Percentiles rank a stretch among this genome's conserved stretches.
Evolutionary conservation across 805 yeast genomes (phyloP).

Genomic region (Kazachstania psychrophila): DNA sequence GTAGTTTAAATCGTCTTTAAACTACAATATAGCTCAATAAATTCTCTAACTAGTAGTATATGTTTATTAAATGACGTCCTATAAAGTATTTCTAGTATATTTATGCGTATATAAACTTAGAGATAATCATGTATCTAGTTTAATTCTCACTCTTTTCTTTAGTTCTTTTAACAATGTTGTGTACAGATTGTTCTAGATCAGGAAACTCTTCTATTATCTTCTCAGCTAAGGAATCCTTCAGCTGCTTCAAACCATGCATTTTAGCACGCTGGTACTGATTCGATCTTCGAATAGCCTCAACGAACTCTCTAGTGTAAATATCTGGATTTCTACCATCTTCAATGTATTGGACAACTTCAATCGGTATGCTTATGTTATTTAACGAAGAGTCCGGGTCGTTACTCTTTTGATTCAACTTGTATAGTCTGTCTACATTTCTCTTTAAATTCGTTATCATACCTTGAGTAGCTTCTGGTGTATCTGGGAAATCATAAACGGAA

Average conservation of each 20-base stretch:
- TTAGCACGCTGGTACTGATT: conserved; percentile 86
- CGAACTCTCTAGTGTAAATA: conserved; percentile 91
- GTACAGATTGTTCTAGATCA: conserved; percentile 50
- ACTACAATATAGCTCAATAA: too few relatives aligned
- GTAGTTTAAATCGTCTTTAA: too few relatives aligned
- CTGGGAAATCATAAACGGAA: conserved; percentile 87
- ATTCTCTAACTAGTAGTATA: too few relatives aligned
- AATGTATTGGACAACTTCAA: conserved; percentile 82
- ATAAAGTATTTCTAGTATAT: too few relatives aligned
- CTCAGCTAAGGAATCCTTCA: conserved; percentile 57
- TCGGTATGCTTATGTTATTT: conserved; percentile 47
- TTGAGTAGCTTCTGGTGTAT: conserved; percentile 68
- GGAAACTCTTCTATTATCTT: conserved; percentile 75
- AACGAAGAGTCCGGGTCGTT: conserved; percentile 29
- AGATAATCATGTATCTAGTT: too few relatives aligned
- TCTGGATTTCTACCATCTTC: conserved; percentile 97
- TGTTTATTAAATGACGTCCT: too few relatives aligned
- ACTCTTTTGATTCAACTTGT: conserved; percentile 25
- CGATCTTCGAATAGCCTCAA: conserved; percentile 83
- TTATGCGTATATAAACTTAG: too few relatives aligned
- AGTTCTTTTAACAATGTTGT: conserved; percentile 42
- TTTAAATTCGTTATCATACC: conserved; percentile 36
- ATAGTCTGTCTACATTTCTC: conserved; percentile 35
- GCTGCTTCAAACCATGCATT: conserved; percentile 54
- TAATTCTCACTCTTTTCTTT: conserved; percentile 3